phyloP scores from a whole-genome alignment of 331 rosid species.

The Dryas integrifolia region DNA sequence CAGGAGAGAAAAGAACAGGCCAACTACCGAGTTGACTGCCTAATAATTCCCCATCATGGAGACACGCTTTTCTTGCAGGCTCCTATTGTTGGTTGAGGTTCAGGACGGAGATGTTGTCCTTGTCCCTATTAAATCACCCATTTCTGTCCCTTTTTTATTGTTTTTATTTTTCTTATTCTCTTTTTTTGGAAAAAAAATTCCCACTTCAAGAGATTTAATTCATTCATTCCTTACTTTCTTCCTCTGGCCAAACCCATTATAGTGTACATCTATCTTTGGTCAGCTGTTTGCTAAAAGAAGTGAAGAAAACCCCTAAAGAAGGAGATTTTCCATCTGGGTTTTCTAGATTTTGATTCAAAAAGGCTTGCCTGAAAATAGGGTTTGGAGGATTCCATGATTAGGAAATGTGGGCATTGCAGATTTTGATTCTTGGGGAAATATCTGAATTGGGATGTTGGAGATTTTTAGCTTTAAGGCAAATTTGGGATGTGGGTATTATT shows the following conservation, averaged over 20 bases:
- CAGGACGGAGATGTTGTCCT: constrained; percentile 15
- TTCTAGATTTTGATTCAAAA: constrained; percentile 25
- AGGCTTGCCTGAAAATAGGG: constrained; percentile 20
- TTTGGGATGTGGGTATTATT: neutral
- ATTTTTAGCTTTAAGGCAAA: neutral
- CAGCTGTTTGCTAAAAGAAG: constrained; percentile 19
- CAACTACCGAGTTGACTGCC: constrained; percentile 59
- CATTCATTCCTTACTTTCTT: neutral
- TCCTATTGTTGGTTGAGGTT: constrained; percentile 28
- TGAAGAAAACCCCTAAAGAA: constrained; percentile 25
- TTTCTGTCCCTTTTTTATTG: constrained; percentile 13
- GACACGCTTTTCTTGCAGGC: constrained; percentile 39
- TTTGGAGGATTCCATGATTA: constrained; percentile 20
- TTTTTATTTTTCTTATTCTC: neutral
- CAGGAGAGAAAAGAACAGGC: constrained; percentile 31
- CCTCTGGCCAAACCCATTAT: constrained; percentile 2
- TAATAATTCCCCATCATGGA: constrained; percentile 44
- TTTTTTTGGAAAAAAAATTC: constrained; percentile 15
- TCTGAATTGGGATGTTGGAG: neutral
- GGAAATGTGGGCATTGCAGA: constrained; percentile 24
- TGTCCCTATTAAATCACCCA: constrained; percentile 29
- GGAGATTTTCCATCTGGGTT: constrained; percentile 22
- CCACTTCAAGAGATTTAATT: neutral
- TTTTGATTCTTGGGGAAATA: neutral
- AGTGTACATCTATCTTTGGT: neutral